Percentiles rank a stretch among this genome's conserved stretches.
phyloP scores from a whole-genome alignment of 768 basidiomycete species.

The Russula vinacea region DNA sequence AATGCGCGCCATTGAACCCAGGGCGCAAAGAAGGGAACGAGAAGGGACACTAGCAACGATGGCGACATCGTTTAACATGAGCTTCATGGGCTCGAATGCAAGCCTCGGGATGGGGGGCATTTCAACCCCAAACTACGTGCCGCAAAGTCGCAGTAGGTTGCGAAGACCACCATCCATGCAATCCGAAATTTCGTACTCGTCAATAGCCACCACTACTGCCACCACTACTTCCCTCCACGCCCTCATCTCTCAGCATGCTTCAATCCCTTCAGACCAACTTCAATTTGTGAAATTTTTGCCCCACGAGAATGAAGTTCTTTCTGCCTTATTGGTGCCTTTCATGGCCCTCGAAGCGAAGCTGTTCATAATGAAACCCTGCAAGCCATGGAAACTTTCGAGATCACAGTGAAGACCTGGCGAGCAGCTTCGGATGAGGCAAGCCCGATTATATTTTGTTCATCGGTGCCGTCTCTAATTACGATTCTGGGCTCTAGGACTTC shows the following conservation, averaged over 20 bases:
- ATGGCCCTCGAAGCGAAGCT: slow-evolving; percentile 39
- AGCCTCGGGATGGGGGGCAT: slow-evolving; percentile 35
- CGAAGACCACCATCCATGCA: slow-evolving; percentile 47
- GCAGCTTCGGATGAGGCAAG: slow-evolving; percentile 51
- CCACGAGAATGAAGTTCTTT: slow-evolving; percentile 56
- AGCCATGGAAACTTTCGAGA: slow-evolving; percentile 61
- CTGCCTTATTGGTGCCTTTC: slow-evolving; percentile 57
- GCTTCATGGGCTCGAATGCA: slow-evolving; percentile 42
- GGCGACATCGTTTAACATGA: slow-evolving; percentile 27
- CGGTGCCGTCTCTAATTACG: not conserved
- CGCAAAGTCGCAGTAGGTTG: slow-evolving; percentile 30
- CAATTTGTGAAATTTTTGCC: slow-evolving; percentile 44
- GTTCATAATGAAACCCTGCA: slow-evolving; percentile 53
- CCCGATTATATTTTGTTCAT: slow-evolving; percentile 1
- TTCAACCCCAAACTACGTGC: slow-evolving; percentile 26
- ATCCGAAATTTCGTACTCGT: slow-evolving; percentile 36
- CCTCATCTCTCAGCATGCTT: slow-evolving; percentile 44
- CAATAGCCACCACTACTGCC: slow-evolving; percentile 46
- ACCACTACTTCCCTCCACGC: slow-evolving; percentile 38
- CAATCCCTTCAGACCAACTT: slow-evolving; percentile 31
- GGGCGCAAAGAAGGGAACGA: slow-evolving; percentile 36
- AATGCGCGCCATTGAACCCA: slow-evolving; percentile 48
- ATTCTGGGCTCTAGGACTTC: slow-evolving; percentile 37
- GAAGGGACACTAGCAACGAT: slow-evolving; percentile 25
- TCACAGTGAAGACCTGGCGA: slow-evolving; percentile 55